Percentiles rank a stretch among this genome's conserved stretches.
These are phyloP conservation scores for Mrakia blollopis DNA, from an alignment of 768 basidiomycete species.

Conservation along the genomic window DNA sequence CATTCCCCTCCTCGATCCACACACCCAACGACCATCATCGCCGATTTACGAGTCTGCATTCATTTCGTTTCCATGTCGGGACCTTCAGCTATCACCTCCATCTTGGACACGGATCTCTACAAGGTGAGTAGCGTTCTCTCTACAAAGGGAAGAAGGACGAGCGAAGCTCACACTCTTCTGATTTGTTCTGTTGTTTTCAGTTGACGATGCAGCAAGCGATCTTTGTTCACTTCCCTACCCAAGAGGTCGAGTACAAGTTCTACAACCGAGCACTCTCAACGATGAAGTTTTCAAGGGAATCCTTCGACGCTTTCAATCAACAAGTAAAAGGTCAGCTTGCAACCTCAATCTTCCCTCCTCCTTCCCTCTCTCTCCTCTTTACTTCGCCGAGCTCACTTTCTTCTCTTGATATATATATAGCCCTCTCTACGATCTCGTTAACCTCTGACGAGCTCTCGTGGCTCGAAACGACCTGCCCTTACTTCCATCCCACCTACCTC, in stretches of 20 bases:
- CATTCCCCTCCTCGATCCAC: not conserved
- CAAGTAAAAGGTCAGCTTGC: constrained; percentile 52
- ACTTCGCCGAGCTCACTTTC: not conserved
- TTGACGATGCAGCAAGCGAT: constrained; percentile 96
- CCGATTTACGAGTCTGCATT: not conserved
- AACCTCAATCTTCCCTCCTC: not conserved
- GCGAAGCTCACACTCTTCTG: not conserved
- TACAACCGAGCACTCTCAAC: constrained; percentile 46
- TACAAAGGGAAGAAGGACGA: not conserved
- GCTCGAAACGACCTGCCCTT: constrained; percentile 66
- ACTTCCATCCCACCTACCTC: constrained; percentile 66
- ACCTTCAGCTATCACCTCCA: constrained; percentile 48
- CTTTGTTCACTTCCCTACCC: constrained; percentile 65
- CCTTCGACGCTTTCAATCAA: constrained; percentile 57
- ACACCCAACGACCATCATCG: not conserved
- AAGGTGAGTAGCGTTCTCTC: constrained; percentile 54
- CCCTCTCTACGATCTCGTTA: constrained; percentile 60
- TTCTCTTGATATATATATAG: constrained; percentile 47
- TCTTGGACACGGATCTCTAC: constrained; percentile 92
- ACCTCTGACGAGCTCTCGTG: constrained; percentile 61
- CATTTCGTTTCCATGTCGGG: not conserved
- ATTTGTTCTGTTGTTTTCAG: constrained; percentile 46
- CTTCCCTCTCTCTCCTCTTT: not conserved
- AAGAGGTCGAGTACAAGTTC: constrained; percentile 44
- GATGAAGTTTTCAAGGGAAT: constrained; percentile 58